phyloP scores from a whole-genome alignment of 441 rosid species.

The Gossypium laxum region DNA sequence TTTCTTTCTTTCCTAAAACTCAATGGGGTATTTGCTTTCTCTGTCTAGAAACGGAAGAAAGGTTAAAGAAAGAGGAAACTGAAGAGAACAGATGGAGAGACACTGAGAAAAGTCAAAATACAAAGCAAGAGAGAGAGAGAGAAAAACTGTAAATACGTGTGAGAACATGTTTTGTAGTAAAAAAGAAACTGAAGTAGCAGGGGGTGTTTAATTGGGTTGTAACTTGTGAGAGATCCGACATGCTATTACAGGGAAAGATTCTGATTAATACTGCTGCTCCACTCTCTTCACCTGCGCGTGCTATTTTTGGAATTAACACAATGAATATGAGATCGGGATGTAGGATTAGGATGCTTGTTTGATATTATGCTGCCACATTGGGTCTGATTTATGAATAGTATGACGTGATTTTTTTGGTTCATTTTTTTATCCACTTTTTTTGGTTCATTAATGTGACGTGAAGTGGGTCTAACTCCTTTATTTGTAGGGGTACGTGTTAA shows the following conservation, averaged over 20 bases:
- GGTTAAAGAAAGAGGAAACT: slow-evolving; percentile 9
- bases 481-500: too few relatives aligned
- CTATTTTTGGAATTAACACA: neutral
- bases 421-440: too few relatives aligned
- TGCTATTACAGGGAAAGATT: neutral
- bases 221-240: slow-evolving; percentile 21
- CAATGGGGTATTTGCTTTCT: slow-evolving; percentile 1
- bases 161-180: neutral
- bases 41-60: neutral
- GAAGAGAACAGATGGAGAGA: neutral
- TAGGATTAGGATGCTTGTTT: too few relatives aligned
- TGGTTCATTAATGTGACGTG: neutral
- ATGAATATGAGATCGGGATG: too few relatives aligned
- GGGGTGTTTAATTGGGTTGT: neutral
- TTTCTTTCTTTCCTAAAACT: neutral
- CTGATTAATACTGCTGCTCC: neutral
- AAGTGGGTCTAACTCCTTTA: neutral
- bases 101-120: neutral
- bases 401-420: neutral
- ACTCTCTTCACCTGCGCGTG: slow-evolving; percentile 18
- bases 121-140: slow-evolving; percentile 7
- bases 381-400: neutral
- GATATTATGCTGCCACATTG: neutral
- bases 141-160: slow-evolving; percentile 7
- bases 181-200: neutral